Base-by-base conservation (phyloP, 1,139 yeast genomes). In the Citeromyces hawaiiensis region DNA sequence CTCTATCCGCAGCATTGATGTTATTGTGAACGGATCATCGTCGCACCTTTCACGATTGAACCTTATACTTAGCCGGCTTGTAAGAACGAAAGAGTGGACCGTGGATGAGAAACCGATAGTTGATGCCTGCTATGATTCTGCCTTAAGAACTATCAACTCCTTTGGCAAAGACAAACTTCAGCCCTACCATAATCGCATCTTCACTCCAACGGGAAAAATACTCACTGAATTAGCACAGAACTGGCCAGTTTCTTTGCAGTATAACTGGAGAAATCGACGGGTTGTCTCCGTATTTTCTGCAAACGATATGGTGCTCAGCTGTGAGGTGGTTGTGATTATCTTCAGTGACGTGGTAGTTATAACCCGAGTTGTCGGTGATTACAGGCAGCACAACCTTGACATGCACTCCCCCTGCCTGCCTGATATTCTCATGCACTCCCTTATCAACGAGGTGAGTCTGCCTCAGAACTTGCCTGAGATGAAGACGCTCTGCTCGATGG, bases 141-240 rank as follows among this genome's bases (percentile, higher is more conserved):
- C 85, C 2, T 60, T 73, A 4, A 74, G 72, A 21, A 79, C 86
- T 0, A 80, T 87, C 27, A 83, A 85, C 50, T 83, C 96, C 0
- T 87, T 87, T 61, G 95, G 94, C 1, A 72, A 66, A 32, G 68
- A 68, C 35, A 66, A 64, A 19, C 45, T 60, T 42, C 61, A 56
- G 39, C 68, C 75, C 13, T 72, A 70, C 45, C 70, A 65, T 47
- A 69, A 75, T 36, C 67, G 96, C 45, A 76, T 86, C 0, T 85
- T 87, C 53, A 87, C 96, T 0, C 95, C 96, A 1, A 80, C 95
- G 0, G 97, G 96, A 0, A 86, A 85, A 54, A 70, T 88, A 2
- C 61, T 88, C 36, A 80, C 94, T 0, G 96, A 86, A 51, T 57
- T 87, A 19, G 94, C 96, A 5, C 66, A 73, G 8, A 76, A 76